Conservation (phyloP, 805 yeast genomes). For the Cyberlindnera maritima region DNA sequence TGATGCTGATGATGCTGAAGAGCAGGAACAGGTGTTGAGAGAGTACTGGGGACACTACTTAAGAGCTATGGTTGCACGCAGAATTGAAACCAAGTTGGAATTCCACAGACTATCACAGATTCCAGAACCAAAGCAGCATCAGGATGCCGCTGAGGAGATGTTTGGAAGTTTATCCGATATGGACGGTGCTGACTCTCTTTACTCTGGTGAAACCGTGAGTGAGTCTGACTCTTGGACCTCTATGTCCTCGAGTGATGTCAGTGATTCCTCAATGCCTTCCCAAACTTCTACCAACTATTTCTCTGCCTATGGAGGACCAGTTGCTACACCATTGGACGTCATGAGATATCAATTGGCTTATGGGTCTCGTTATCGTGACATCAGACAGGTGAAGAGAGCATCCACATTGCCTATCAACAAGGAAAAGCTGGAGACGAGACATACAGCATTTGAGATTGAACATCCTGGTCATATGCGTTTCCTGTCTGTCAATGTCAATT, state of each 20-base stretch:
- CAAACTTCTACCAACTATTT: constrained; percentile 11
- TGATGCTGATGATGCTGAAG: constrained; percentile 10
- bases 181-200: constrained; percentile 5
- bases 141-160: constrained; percentile 11
- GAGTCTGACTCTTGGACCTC: constrained; percentile 21
- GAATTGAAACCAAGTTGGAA: constrained; percentile 27
- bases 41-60: constrained; percentile 19
- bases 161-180: constrained; percentile 13
- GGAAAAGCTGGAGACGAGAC: background rate
- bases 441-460: constrained; percentile 1
- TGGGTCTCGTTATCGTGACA: constrained; percentile 9
- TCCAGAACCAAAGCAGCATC: constrained; percentile 14
- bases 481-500: constrained; percentile 12
- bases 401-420: constrained; percentile 16
- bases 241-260: constrained; percentile 13
- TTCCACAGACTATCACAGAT: constrained; percentile 14
- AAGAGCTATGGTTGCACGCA: constrained; percentile 19
- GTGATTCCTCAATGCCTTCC: constrained; percentile 10
- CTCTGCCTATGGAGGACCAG: constrained; percentile 12
- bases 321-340: constrained; percentile 11
- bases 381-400: constrained; percentile 18
- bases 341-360: constrained; percentile 15
- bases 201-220: constrained; percentile 4
- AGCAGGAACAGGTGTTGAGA: constrained; percentile 9
- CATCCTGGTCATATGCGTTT: constrained; percentile 12